phyloP scores from a whole-genome alignment of 169 alveolate species.

The Plasmodium gonderi region DNA sequence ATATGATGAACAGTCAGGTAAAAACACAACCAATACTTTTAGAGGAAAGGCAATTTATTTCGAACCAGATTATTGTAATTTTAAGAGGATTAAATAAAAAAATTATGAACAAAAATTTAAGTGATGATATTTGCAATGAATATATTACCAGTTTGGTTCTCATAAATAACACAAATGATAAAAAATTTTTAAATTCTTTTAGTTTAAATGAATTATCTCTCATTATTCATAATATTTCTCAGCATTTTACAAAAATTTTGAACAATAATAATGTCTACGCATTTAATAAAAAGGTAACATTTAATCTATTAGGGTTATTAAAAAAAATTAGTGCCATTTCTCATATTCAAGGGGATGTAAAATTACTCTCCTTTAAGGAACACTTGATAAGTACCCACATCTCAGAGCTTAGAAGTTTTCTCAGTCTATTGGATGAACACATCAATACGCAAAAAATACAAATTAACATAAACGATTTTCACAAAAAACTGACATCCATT shows the following conservation, averaged over 20 bases:
- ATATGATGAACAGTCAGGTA: constrained; percentile 12
- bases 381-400: constrained; percentile 1
- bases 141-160: not conserved
- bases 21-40: constrained; percentile 5
- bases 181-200: not conserved
- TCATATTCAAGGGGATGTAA: constrained; percentile 3
- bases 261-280: constrained; percentile 28
- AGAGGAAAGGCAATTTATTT: not conserved
- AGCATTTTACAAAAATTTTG: not conserved
- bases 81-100: not conserved
- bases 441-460: constrained; percentile 11
- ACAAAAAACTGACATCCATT: constrained; percentile 1
- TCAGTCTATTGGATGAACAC: constrained; percentile 14
- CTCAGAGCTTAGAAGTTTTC: not conserved
- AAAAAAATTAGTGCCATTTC: not conserved
- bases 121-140: not conserved
- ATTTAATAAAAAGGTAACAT: constrained; percentile 31
- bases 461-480: constrained; percentile 38
- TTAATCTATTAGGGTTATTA: constrained; percentile 19
- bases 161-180: not conserved
- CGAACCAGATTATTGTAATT: not conserved
- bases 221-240: constrained; percentile 17
- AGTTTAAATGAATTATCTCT: constrained; percentile 23
- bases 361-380: constrained; percentile 15
- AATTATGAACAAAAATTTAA: not conserved